Base-by-base conservation (phyloP, 176 grass and related monocot species). In the Avena eriantha region DNA sequence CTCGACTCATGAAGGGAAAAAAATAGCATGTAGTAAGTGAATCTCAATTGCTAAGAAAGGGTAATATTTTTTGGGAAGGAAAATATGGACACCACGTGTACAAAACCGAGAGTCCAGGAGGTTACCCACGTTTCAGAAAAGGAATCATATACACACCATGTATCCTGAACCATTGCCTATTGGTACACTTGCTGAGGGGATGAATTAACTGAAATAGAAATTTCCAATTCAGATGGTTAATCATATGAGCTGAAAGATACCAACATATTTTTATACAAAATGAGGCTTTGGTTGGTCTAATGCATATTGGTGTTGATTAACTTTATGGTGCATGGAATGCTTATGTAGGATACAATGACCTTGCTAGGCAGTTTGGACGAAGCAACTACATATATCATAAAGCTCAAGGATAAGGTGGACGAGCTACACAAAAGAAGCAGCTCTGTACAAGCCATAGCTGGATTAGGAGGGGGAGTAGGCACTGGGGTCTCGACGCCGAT, bases 381-480 rank as follows among this genome's bases (percentile, higher is more conserved):
- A 86, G 94, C 90, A 4, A 78, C 77, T 2, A 51, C 59, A 0
- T 97, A 94, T 74, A 97, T 94, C 64, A 86, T 76, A 19, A 80
- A 68, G 63, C 92, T 97, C 41, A 84, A 88, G 78, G 80, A 83
- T 66, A 97, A 68, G 67, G 78, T 97, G 10, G 86, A 89, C 33
- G 78, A 82, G 17, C 76, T 97, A 76, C 77, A 79, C 26, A 45
- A 89, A 23, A 82, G 46, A 24, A 91, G 71, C 36, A 77, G 54
- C 36, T 86, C 78, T 9, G 64, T 65, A 26, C 65, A 19, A n/a
- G 41, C 60, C 21, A 18, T 79, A 31, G 75, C 66, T 26, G 19
- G 10, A 54, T 26, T 16, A 33, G 74, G 58, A 23, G 80, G 50
- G 4, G 50, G 46, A 75, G 21, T 4, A 2, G 49, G 48, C 1